Base-by-base conservation (phyloP, 2,329 filamentous ascomycete species). In the Scopulariopsis brevicaulis region DNA sequence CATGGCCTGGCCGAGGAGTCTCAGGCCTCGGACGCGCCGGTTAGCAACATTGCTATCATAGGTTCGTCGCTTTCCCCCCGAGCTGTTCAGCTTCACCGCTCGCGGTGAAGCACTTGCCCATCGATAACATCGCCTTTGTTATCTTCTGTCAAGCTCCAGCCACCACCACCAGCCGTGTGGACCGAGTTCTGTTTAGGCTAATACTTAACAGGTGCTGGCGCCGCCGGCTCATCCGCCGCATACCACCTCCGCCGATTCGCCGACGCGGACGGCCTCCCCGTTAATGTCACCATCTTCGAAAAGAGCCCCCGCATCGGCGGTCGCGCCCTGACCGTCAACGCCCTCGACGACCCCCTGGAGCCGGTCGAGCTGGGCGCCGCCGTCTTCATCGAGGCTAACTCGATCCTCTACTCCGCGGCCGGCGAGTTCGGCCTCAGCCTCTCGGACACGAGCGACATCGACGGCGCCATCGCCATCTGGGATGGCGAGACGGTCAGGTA, bases 281-380 rank as follows among this genome's bases (percentile, higher is more conserved):
- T 93, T 59, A 87, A 96, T 63, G 86, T 97, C 65, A 96, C 91
- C 24, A 77, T 99, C 32, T 96, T 93, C 69, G 94, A 99, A 67
- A 87, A 86, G 64, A 84, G 83, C 18, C 70, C 76, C 35, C 89
- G 85, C 63, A 79, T 97, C 51, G 94, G 94, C 34, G 94, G 94
- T 10, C 88, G 94, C 28, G 88, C 88, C 8, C 89, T 92, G 34
- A 97, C 92, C 0, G 87, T 96, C 20, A 77, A 91, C 65, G 85
- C 84, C 2, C 93, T 87, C 68, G 79, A 82, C 62, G 79, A 93
- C 64, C 76, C 84, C 1, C 62, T 73, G 0, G 74, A 85, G 46
- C 87, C 87, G 1, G 81, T 96, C 40, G 94, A 99, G 70, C 77
- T 97, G 1, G 94, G 94, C 18, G 94, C 89, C 12, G 93, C 87